phyloP scores from a whole-genome alignment of 192 early-diverging fungal genomes.

The Coemansia asiatica region DNA sequence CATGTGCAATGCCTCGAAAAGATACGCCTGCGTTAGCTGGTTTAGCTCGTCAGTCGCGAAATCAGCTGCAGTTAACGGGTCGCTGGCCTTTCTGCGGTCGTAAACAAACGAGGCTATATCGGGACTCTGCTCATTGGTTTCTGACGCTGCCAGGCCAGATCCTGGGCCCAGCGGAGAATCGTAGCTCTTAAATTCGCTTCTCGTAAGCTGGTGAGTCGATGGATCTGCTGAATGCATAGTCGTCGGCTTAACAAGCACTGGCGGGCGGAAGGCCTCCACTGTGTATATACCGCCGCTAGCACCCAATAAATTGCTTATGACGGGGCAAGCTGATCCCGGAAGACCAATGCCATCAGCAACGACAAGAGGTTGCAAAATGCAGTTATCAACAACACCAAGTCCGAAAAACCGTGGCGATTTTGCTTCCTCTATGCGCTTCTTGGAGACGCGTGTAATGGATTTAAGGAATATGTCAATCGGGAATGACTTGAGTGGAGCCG shows the following conservation, averaged over 20 bases:
- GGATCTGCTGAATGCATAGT: no score
- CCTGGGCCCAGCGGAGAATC: no score
- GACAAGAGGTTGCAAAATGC: slow-evolving; percentile 22
- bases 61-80: no score
- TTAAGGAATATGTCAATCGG: neutral
- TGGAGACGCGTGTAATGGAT: neutral
- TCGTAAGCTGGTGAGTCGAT: no score
- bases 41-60: no score
- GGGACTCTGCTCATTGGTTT: no score
- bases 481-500: neutral
- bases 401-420: neutral
- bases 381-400: slow-evolving; percentile 10
- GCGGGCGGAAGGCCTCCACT: neutral
- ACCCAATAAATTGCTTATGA: neutral
- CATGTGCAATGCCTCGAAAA: slow-evolving; percentile 7
- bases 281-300: neutral
- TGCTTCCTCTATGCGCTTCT: neutral
- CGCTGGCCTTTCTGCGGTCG: no score
- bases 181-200: no score
- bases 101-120: no score
- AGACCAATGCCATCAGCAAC: slow-evolving; percentile 30
- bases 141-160: no score
- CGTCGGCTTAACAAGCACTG: no score
- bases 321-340: neutral
- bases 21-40: neutral